These are phyloP conservation scores for Nothomitra cinnamomea DNA, from an alignment of 2,329 filamentous ascomycete genomes.

Conservation along the genomic window DNA sequence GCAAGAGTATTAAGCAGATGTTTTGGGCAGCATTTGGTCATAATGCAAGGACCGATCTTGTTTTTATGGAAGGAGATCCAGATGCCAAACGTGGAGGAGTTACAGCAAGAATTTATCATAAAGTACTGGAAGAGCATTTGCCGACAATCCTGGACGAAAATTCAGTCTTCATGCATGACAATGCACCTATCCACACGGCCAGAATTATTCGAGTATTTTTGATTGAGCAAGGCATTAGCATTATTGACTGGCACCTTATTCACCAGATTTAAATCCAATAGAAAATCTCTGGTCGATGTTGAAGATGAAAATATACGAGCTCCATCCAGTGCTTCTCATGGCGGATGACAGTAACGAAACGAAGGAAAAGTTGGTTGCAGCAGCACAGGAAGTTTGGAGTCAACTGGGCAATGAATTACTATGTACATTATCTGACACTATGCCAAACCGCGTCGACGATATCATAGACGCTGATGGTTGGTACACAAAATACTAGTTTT, in stretches of 20 bases:
- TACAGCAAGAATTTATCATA: not conserved
- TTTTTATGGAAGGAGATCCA: not conserved
- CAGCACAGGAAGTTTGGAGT: not conserved
- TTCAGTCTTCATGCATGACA: slow-evolving; percentile 1
- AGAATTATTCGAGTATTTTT: not conserved
- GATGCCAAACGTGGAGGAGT: not conserved
- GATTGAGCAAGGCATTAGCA: not conserved
- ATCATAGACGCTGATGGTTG: not conserved
- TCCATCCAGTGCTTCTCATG: not conserved
- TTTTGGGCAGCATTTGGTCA: not conserved
- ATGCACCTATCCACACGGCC: not conserved
- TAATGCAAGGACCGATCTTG: not conserved
- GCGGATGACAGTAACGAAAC: not conserved
- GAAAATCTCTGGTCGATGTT: not conserved
- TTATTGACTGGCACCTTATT: not conserved
- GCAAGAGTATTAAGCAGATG: not conserved
- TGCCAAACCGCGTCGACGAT: not conserved
- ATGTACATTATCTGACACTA: not conserved
- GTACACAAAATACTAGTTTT: not conserved
- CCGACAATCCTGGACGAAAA: not conserved
- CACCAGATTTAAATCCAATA: not conserved
- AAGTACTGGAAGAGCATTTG: not conserved
- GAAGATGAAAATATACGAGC: not conserved
- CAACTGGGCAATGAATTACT: not conserved
- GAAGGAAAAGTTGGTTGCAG: not conserved